Evolutionary conservation across 306 rosid genomes (phyloP).

Genomic region (Medicago arabica): DNA sequence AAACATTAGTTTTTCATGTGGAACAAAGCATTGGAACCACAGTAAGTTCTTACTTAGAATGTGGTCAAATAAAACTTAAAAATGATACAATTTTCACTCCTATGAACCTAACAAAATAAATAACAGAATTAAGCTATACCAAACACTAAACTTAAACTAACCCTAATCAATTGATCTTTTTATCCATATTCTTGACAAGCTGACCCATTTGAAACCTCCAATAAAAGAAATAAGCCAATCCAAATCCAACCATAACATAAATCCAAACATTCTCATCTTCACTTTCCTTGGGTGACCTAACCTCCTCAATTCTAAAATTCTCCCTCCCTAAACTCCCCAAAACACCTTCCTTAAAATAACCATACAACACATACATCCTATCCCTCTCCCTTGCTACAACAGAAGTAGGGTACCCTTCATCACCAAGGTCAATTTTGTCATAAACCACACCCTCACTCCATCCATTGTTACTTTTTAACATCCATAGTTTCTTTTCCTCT

Average conservation of each 20-base stretch:
- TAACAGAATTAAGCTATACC: background rate
- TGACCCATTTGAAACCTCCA: slow-evolving; percentile 87
- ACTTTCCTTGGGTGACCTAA: slow-evolving; percentile 56
- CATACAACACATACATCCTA: slow-evolving; percentile 69
- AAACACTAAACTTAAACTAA: background rate
- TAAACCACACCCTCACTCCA: slow-evolving; percentile 66
- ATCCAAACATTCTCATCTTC: slow-evolving; percentile 65
- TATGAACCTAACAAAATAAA: background rate
- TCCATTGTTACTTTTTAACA: slow-evolving; percentile 67
- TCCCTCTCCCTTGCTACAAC: slow-evolving; percentile 54
- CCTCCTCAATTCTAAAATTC: slow-evolving; percentile 66
- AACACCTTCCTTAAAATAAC: slow-evolving; percentile 56
- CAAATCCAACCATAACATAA: slow-evolving; percentile 69
- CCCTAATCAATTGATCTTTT: slow-evolving; percentile 58
- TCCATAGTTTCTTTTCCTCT: slow-evolving; percentile 50
- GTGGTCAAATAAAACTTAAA: background rate
- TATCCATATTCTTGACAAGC: slow-evolving; percentile 57
- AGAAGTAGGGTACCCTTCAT: slow-evolving; percentile 65
- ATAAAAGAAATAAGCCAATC: slow-evolving; percentile 65
- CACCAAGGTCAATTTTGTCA: slow-evolving; percentile 69
- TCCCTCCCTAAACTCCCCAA: slow-evolving; percentile 58
- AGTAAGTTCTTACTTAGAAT: background rate
- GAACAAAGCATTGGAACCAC: background rate
- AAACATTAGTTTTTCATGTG: no score
- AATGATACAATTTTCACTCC: background rate